These are phyloP conservation scores for Syzygium grande DNA, from an alignment of 345 rosid species.

Conservation along the genomic window DNA sequence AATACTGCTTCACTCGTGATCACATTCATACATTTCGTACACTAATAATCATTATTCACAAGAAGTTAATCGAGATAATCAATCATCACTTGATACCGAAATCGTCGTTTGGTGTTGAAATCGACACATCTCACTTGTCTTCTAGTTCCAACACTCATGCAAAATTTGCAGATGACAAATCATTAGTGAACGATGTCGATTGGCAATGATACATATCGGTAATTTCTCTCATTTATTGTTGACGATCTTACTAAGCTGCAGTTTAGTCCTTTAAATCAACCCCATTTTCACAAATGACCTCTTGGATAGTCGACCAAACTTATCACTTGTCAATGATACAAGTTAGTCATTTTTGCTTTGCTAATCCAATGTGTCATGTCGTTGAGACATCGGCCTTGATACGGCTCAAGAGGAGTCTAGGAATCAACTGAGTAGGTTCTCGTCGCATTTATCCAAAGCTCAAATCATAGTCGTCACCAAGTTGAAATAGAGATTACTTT, in stretches of 20 bases:
- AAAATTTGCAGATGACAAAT: too few relatives aligned
- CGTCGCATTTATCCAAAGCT: neutral
- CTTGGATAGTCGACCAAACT: neutral
- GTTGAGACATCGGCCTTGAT: neutral
- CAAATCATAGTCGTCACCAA: neutral
- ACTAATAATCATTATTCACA: too few relatives aligned
- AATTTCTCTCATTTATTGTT: too few relatives aligned
- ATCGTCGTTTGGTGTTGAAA: too few relatives aligned
- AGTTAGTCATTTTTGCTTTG: neutral
- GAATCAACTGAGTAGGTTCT: neutral
- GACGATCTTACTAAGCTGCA: too few relatives aligned
- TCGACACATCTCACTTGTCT: too few relatives aligned
- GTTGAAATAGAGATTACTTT: neutral
- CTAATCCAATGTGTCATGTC: neutral
- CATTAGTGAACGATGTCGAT: too few relatives aligned
- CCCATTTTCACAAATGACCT: too few relatives aligned
- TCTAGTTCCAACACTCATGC: neutral
- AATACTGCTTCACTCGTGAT: neutral
- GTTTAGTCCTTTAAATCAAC: too few relatives aligned
- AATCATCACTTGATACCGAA: too few relatives aligned
- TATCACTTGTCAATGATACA: neutral
- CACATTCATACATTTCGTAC: too few relatives aligned
- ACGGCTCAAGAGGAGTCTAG: neutral
- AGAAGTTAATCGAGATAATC: too few relatives aligned
- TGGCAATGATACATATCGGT: neutral